Evolutionary conservation across 257 asterid species (phyloP), one percentile per base, ranked within the genome.

Genomic region (Plantago major): DNA sequence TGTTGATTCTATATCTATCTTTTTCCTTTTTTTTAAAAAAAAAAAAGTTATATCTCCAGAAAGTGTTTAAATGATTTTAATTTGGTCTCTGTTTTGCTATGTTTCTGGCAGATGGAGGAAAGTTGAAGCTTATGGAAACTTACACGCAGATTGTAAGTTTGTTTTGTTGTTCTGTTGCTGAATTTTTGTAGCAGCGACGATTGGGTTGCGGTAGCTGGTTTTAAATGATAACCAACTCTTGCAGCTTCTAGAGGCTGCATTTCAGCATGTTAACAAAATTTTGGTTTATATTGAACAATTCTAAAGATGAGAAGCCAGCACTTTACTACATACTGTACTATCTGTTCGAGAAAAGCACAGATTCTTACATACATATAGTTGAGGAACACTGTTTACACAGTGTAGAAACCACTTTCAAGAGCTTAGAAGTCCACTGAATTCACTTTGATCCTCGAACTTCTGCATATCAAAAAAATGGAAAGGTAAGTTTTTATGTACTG

Each of bases 171-270:
- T 53, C 54, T 11, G 43, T 55, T 71, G 55, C 64, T 49, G 74
- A 68, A 72, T 68, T 64, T 40, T 65, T 62, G 50, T 55, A 71
- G 64, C 67, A 55, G 68, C 66, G 69, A 47, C 46, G 61, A 54
- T 50, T 38, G 33, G 64, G 48, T 53, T 62, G 65, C 52, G 19
- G 78, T 68, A 82, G 80, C 74, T 70, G 68, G 67, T 76, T 60
- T 83, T 85, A 79, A 79, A 88, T 91, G 98, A 76, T 75, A 74
- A 66, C 71, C 73, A 57, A 79, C 66, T 73, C 71, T 73, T 82
- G 98, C 98, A 86, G 95, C 97, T 86, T 77, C 64, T 86, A 65
- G 86, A 78, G 93, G 97, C 97, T 82, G 95, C 95, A 74, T 56
- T 74, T 72, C 78, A 91, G 96, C 79, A 91, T 91, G 98, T 84